Evolutionary conservation across 805 yeast genomes (phyloP).

Genomic region (Ogataea sp.): DNA sequence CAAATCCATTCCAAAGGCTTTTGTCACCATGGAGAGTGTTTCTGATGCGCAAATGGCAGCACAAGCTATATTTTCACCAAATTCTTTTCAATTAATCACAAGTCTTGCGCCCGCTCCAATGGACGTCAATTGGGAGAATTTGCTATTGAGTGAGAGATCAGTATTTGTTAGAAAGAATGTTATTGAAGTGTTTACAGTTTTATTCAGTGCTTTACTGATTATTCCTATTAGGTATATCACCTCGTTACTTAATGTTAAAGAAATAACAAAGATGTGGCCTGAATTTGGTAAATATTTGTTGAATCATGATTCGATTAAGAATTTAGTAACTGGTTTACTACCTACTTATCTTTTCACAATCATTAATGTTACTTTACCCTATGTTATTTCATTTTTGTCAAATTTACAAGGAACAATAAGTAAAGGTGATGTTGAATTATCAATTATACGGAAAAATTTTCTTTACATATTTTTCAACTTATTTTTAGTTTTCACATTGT

Average conservation of each 20-base stretch:
- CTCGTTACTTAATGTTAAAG: slow-evolving; percentile 45
- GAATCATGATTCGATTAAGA: slow-evolving; percentile 41
- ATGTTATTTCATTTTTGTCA: slow-evolving; percentile 43
- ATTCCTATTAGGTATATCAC: slow-evolving; percentile 51
- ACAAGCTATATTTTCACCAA: slow-evolving; percentile 89
- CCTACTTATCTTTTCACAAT: slow-evolving; percentile 54
- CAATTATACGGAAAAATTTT: slow-evolving; percentile 50
- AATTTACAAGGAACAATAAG: slow-evolving; percentile 45
- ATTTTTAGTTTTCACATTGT: slow-evolving; percentile 52
- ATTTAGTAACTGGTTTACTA: slow-evolving; percentile 52
- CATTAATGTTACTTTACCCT: slow-evolving; percentile 45
- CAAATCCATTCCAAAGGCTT: slow-evolving; percentile 41
- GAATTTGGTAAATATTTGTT: slow-evolving; percentile 45
- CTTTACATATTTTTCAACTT: slow-evolving; percentile 53
- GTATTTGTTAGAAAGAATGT: slow-evolving; percentile 25
- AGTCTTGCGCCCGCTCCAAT: slow-evolving; percentile 92
- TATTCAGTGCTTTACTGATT: slow-evolving; percentile 43
- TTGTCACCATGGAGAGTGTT: slow-evolving; percentile 88
- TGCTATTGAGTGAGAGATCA: slow-evolving; percentile 31
- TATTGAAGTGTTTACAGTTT: slow-evolving; percentile 30
- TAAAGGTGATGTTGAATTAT: slow-evolving; percentile 50
- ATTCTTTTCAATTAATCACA: slow-evolving; percentile 76
- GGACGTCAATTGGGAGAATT: slow-evolving; percentile 77
- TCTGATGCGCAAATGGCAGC: slow-evolving; percentile 97
- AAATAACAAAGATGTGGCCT: slow-evolving; percentile 52